These are phyloP conservation scores for Effrenium voratum DNA, from an alignment of 73 alveolate species.

Conservation along the genomic window DNA sequence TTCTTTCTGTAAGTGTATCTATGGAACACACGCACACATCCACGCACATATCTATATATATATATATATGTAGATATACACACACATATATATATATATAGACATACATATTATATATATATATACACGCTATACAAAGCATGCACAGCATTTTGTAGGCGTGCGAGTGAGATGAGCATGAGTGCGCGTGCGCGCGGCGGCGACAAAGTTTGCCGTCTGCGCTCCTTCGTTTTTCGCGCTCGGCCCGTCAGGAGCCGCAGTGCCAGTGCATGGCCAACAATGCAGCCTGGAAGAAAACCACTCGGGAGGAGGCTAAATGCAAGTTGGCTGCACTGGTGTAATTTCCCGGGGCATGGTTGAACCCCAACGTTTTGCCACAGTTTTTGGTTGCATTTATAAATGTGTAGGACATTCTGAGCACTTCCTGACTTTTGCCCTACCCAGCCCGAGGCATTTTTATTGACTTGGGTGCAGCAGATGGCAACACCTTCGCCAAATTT, in stretches of 20 bases:
- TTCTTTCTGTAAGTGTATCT: neutral
- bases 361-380: no score
- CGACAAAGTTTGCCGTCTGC: neutral
- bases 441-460: conserved; percentile 68
- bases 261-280: conserved; percentile 93
- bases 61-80: no score
- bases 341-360: no score
- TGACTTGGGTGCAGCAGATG: conserved; percentile 86
- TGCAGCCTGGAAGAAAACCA: conserved; percentile 56
- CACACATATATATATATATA: no score
- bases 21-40: neutral
- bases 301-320: neutral
- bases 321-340: no score
- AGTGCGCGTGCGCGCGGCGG: neutral
- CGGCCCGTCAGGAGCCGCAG: conserved; percentile 38
- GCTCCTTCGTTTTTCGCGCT: neutral
- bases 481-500: conserved; percentile 88
- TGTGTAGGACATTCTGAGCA: no score
- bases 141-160: neutral
- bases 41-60: neutral
- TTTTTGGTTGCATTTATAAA: no score
- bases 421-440: neutral
- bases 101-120: neutral
- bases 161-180: neutral
- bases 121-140: no score